phyloP scores from a whole-genome alignment of 768 basidiomycete genomes.

The Trametopsis cervina region DNA sequence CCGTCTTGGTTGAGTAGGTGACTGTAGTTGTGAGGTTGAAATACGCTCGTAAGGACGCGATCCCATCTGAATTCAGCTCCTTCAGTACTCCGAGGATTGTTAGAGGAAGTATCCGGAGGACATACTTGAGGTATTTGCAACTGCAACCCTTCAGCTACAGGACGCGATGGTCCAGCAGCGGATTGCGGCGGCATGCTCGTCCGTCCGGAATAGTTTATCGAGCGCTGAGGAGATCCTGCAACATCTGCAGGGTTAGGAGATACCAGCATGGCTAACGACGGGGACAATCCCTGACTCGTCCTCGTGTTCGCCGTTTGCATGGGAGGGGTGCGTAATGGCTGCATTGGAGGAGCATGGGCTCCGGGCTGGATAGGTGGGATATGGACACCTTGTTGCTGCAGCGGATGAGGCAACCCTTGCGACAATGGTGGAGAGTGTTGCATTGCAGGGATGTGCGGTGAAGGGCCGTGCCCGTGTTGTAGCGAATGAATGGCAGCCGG shows the following conservation, averaged over 20 bases:
- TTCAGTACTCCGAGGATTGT: not conserved
- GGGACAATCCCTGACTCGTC: conserved; percentile 42
- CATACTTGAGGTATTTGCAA: conserved; percentile 8
- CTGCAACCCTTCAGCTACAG: not conserved
- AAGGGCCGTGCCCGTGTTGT: not conserved
- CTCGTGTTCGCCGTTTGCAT: conserved; percentile 25
- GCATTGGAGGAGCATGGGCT: conserved; percentile 13
- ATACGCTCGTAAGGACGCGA: conserved; percentile 4
- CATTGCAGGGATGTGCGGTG: not conserved
- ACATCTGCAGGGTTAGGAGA: conserved; percentile 34
- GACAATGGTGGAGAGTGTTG: not conserved
- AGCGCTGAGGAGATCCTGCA: conserved; percentile 17
- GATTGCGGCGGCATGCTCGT: conserved; percentile 1
- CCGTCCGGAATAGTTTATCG: not conserved
- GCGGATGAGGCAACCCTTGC: not conserved
- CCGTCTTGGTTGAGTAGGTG: not conserved
- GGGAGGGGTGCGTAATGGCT: conserved; percentile 14
- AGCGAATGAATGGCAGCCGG: not conserved
- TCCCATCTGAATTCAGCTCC: conserved; percentile 3
- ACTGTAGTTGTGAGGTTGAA: conserved; percentile 3
- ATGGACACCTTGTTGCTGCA: not conserved
- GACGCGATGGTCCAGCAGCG: not conserved
- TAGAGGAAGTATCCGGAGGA: not conserved
- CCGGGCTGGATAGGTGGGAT: conserved; percentile 6
- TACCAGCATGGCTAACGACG: conserved; percentile 57